A percentile compares a stretch with the other conserved stretches of the same genome.
These are phyloP conservation scores for Lophiotrema nucula DNA, from an alignment of 495 filamentous ascomycete species.

Conservation along the genomic window DNA sequence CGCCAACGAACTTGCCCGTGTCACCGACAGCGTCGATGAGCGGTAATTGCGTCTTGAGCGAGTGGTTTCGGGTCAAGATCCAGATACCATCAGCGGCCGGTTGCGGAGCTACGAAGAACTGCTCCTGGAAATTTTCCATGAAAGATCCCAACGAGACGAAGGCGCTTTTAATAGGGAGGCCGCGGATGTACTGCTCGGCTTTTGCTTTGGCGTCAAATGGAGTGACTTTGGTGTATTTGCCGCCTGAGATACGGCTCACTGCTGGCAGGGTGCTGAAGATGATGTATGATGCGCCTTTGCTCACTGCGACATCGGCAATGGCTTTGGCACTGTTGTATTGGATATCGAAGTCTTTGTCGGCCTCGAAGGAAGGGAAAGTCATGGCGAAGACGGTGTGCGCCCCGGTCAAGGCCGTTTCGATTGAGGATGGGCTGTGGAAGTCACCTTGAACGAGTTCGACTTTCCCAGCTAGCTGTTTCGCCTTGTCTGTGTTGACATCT, in stretches of 20 bases:
- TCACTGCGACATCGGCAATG: slow-evolving; percentile 50
- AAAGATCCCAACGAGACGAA: slow-evolving; percentile 49
- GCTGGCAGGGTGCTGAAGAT: slow-evolving; percentile 52
- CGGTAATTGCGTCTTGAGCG: slow-evolving; percentile 43
- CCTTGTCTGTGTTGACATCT: slow-evolving; percentile 35
- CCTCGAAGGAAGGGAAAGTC: slow-evolving; percentile 43
- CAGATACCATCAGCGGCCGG: slow-evolving; percentile 37
- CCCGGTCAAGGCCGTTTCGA: slow-evolving; percentile 46
- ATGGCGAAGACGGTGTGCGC: slow-evolving; percentile 52
- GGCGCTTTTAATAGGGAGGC: slow-evolving; percentile 45
- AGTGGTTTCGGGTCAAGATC: slow-evolving; percentile 36
- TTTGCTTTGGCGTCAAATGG: slow-evolving; percentile 8
- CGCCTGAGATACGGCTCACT: slow-evolving; percentile 37
- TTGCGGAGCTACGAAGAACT: slow-evolving; percentile 37
- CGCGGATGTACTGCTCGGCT: slow-evolving; percentile 46
- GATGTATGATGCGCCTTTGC: slow-evolving; percentile 47
- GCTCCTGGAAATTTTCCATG: slow-evolving; percentile 51
- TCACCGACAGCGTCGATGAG: slow-evolving; percentile 49
- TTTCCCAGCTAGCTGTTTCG: slow-evolving; percentile 36
- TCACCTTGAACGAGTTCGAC: slow-evolving; percentile 45
- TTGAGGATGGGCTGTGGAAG: slow-evolving; percentile 39
- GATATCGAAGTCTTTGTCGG: slow-evolving; percentile 36
- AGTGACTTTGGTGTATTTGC: slow-evolving; percentile 35
- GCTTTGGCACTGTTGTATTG: slow-evolving; percentile 44
- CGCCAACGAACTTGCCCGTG: slow-evolving; percentile 53